A percentile compares a stretch with the other conserved stretches of the same genome.
These are phyloP conservation scores for Gaeumannomyces tritici DNA, from an alignment of 2,329 filamentous ascomycete species.

Conservation along the genomic window DNA sequence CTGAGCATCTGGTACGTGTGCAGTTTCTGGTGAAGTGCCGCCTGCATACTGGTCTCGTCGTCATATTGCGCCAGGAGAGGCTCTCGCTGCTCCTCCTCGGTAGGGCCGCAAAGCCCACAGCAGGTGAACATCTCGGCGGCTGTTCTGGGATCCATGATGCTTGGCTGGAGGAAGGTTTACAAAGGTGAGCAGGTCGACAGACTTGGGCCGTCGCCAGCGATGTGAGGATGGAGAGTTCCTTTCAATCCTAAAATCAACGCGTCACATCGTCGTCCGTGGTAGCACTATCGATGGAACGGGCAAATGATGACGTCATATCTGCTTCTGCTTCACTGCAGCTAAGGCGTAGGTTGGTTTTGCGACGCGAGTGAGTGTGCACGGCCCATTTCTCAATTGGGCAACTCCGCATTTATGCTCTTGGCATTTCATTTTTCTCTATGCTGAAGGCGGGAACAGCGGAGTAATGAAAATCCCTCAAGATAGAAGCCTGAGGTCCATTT, in stretches of 20 bases:
- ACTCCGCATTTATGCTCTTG: background rate
- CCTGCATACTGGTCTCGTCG: slow-evolving; percentile 71
- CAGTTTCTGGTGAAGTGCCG: slow-evolving; percentile 75
- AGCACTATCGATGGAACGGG: background rate
- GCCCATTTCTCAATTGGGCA: background rate
- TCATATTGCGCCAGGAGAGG: slow-evolving; percentile 76
- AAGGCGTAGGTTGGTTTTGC: no score
- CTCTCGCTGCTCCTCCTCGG: slow-evolving; percentile 34
- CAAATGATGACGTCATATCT: background rate
- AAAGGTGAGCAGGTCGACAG: background rate
- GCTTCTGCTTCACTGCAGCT: background rate
- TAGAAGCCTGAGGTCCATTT: background rate
- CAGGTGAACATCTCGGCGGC: slow-evolving; percentile 2
- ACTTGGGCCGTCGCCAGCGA: background rate
- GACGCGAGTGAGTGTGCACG: background rate
- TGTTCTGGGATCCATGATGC: background rate
- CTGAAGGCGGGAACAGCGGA: background rate
- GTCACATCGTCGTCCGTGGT: background rate
- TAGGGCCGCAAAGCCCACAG: slow-evolving; percentile 5
- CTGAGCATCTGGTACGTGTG: slow-evolving; percentile 88
- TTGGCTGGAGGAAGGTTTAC: background rate
- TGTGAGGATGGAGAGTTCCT: background rate
- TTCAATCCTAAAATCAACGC: background rate
- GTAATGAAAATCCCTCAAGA: background rate
- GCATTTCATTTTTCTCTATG: background rate